These are phyloP conservation scores for Yamadazyma nakazawae DNA, from an alignment of 805 yeast species.

Conservation along the genomic window DNA sequence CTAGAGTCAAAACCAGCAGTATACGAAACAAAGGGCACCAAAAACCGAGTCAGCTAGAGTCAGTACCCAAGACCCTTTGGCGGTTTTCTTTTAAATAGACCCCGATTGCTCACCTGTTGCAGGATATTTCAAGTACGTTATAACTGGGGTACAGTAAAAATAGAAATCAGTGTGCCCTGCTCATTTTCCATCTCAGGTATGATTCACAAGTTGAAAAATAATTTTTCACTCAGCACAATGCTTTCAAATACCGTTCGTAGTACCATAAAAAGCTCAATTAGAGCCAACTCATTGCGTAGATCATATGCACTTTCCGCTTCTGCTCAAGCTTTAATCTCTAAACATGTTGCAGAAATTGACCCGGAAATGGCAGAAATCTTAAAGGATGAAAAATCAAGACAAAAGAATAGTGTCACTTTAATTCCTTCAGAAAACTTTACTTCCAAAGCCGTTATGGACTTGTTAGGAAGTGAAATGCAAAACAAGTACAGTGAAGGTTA, in stretches of 20 bases:
- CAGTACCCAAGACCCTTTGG: too few species aligned
- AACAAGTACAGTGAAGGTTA: conserved; percentile 99
- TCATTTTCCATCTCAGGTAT: neutral
- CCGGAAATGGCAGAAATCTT: conserved; percentile 83
- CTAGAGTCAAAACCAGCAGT: neutral
- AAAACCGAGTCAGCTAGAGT: too few species aligned
- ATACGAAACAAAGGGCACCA: too few species aligned
- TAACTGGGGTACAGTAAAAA: neutral
- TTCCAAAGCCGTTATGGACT: conserved; percentile 91
- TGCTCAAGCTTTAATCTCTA: conserved; percentile 64
- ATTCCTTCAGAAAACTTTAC: conserved; percentile 98
- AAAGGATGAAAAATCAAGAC: conserved; percentile 80
- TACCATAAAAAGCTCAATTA: conserved; percentile 14
- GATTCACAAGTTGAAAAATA: conserved; percentile 9
- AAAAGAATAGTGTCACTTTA: conserved; percentile 86
- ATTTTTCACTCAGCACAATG: conserved; percentile 17
- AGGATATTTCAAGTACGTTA: too few species aligned
- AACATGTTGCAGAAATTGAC: conserved; percentile 63
- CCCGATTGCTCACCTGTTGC: neutral
- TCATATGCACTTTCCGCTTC: conserved; percentile 63
- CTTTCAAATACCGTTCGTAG: conserved; percentile 26
- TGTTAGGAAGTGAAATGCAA: conserved; percentile 96
- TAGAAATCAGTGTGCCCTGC: neutral
- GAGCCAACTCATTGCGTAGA: conserved; percentile 12
- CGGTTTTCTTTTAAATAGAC: neutral